Evolutionary conservation across 1,284 basidiomycete species (phyloP).

Genomic region (Cutaneotrichosporon sp.): DNA sequence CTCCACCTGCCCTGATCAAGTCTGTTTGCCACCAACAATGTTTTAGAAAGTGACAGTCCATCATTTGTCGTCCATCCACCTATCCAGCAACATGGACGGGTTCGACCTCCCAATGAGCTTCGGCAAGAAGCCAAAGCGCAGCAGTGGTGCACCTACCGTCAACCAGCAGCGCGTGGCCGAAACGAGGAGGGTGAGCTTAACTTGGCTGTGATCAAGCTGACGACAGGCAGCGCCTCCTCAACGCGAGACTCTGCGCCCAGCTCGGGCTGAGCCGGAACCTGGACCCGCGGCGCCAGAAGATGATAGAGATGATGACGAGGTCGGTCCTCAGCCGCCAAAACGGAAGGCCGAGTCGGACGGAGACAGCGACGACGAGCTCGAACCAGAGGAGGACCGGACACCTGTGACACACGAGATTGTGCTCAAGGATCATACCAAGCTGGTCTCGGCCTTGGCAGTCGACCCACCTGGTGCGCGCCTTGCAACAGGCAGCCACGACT

Average conservation of each 20-base stretch:
- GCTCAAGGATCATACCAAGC: conserved; percentile 92
- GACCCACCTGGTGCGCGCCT: conserved; percentile 92
- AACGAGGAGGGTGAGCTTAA: conserved; percentile 40
- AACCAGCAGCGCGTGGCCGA: conserved; percentile 45
- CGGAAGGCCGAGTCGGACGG: conserved; percentile 35
- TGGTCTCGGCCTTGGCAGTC: conserved; percentile 84
- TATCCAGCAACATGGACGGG: conserved; percentile 43
- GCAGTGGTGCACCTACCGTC: conserved; percentile 12
- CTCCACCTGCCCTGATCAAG: neutral
- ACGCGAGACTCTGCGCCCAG: conserved; percentile 1
- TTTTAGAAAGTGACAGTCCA: neutral
- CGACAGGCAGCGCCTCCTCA: conserved; percentile 1
- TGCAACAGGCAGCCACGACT: conserved; percentile 89
- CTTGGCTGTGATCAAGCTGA: neutral
- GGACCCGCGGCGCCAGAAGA: conserved; percentile 12
- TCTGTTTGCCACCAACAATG: neutral
- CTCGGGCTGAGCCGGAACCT: conserved; percentile 18
- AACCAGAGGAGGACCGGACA: conserved; percentile 47
- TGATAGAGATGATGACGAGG: conserved; percentile 36
- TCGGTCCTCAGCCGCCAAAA: conserved; percentile 45
- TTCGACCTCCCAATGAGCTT: conserved; percentile 53
- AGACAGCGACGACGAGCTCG: conserved; percentile 31
- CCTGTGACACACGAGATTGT: conserved; percentile 71
- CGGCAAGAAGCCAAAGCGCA: conserved; percentile 51
- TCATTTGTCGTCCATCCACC: neutral